Evolutionary conservation across 192 early-diverging fungal species (phyloP).

Genomic region (Chytriomyces sp.): DNA sequence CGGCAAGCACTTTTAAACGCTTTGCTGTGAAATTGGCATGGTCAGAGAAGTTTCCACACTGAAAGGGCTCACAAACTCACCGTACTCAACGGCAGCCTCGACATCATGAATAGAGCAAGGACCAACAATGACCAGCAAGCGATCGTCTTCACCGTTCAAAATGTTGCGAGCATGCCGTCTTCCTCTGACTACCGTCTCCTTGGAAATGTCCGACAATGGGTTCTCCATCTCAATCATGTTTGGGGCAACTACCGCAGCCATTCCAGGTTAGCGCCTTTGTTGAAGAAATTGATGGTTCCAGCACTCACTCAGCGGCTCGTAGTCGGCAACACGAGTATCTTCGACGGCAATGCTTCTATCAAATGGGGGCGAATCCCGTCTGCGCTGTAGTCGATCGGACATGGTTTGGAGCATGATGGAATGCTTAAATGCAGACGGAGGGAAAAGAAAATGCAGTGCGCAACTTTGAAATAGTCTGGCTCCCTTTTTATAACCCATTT

Average conservation of each 20-base stretch:
- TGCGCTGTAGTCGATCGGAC: too few species aligned
- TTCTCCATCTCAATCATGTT: conserved; percentile 80
- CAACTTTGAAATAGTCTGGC: too few species aligned
- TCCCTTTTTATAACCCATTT: too few species aligned
- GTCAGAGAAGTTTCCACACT: conserved; percentile 33
- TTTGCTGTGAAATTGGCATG: not conserved
- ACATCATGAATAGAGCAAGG: conserved; percentile 96
- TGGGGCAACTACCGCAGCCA: conserved; percentile 59
- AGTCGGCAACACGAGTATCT: conserved; percentile 82
- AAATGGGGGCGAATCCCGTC: not conserved
- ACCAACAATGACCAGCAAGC: conserved; percentile 93
- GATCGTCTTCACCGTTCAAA: conserved; percentile 78
- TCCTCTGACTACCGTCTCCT: conserved; percentile 15
- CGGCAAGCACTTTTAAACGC: conserved; percentile 41
- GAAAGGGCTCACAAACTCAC: conserved; percentile 5
- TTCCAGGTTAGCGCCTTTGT: not conserved
- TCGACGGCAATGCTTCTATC: conserved; percentile 52
- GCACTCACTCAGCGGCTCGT: conserved; percentile 72
- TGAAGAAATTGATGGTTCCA: not conserved
- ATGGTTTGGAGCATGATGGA: too few species aligned
- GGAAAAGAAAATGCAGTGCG: too few species aligned
- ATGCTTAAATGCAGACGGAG: too few species aligned
- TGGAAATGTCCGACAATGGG: conserved; percentile 52
- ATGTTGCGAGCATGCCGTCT: conserved; percentile 63
- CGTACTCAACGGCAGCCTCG: conserved; percentile 85